Base-by-base conservation (phyloP, 1,284 basidiomycete genomes). In the Sphaerobolus stellatus region DNA sequence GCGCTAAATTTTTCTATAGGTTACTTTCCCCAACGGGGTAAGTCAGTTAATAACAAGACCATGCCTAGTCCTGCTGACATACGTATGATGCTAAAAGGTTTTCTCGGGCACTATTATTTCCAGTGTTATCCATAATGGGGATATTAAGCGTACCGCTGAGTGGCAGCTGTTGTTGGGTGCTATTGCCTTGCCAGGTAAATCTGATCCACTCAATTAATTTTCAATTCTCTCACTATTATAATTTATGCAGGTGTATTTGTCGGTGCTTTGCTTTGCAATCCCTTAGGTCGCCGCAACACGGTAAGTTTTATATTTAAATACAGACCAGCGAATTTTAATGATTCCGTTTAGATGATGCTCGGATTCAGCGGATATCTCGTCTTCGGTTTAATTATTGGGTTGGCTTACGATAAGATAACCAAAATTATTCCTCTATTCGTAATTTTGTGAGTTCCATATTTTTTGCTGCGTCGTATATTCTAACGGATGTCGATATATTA, bases 351-450 rank as follows among this genome's bases (percentile, higher is more conserved):
- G 83, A 83, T 90, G 79, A 85, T 89, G 62, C 69, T 88, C 40
- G 88, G 89, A 1, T 90, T 91, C 69, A 75, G 77, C 41, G 86
- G 89, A 2, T 90, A 90, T 67, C 71, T 91, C 25, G 68, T 90
- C 22, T 83, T 91, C 62, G 85, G 88, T 80, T 53, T 59, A 69
- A 60, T 13, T 18, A 56, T 52, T 25, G 51, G 44, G 52, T 41
- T 16, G 27, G 33, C 81, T 1, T 92, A 88, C 64, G 76, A 89
- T 54, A 80, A 79, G 67, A 82, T 90, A 54, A 84, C 80, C 3
- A 74, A 77, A 20, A 83, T 85, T 43, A 77, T 83, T 36, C 83
- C 86, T 1, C 73, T 86, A 14, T 88, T 89, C 62, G 76, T 90
- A 53, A 69, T 87, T 48, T 81, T 86, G 83, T 84, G 62, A 66